These are phyloP conservation scores for Sphaerulina populicola DNA, from an alignment of 2,329 filamentous ascomycete genomes.

Conservation along the genomic window DNA sequence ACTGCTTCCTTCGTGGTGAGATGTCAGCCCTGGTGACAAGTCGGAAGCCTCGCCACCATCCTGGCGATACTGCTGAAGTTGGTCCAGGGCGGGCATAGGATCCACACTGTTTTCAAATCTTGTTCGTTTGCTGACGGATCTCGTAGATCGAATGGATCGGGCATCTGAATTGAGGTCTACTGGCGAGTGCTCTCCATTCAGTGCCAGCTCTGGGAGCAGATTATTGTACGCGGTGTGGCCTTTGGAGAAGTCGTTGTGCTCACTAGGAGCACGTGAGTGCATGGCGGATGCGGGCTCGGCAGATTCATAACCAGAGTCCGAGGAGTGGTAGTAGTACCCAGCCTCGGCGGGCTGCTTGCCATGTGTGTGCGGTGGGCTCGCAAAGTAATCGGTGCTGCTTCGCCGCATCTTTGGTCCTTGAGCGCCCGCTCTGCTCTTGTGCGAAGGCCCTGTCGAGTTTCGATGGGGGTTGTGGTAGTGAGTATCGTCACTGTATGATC, in stretches of 20 bases:
- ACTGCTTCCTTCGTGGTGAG: conserved; percentile 4
- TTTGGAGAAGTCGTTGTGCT: conserved; percentile 13
- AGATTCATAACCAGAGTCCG: conserved; percentile 29
- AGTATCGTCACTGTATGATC: conserved; percentile 2
- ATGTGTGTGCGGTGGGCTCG: background rate
- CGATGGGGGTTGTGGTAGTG: background rate
- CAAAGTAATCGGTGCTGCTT: conserved; percentile 10
- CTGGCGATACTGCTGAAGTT: conserved; percentile 7
- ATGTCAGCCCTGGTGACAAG: background rate
- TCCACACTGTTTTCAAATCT: conserved; percentile 14
- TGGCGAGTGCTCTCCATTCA: conserved; percentile 15
- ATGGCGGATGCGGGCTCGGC: conserved; percentile 12
- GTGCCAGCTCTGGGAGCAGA: conserved; percentile 19
- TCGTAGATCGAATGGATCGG: conserved; percentile 10
- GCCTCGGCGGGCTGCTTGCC: conserved; percentile 5
- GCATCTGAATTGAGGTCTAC: conserved; percentile 13
- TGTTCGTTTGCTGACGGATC: conserved; percentile 13
- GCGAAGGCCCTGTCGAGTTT: conserved; percentile 9
- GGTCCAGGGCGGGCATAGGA: conserved; percentile 15
- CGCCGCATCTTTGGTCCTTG: background rate
- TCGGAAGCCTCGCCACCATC: background rate
- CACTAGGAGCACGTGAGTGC: conserved; percentile 24
- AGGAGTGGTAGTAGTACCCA: conserved; percentile 13
- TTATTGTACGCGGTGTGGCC: conserved; percentile 10
- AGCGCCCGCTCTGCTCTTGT: background rate